phyloP scores from a whole-genome alignment of 2,329 filamentous ascomycete genomes.

The Botrytis sinoallii region DNA sequence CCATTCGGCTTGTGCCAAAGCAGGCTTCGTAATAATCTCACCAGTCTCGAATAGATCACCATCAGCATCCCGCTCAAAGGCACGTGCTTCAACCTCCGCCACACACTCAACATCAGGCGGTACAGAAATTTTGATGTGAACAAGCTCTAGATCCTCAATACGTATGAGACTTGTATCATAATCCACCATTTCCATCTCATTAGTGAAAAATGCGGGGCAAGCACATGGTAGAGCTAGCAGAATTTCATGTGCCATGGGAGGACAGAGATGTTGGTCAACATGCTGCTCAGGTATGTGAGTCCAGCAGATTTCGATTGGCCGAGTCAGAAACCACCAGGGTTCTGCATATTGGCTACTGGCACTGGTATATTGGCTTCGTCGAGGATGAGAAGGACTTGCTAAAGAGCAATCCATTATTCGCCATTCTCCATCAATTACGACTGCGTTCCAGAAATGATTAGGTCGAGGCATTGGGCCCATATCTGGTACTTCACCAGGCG shows the following conservation, averaged over 20 bases:
- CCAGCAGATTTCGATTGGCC: constrained; percentile 88
- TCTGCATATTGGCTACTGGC: constrained; percentile 70
- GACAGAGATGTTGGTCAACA: constrained; percentile 88
- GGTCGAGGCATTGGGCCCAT: constrained; percentile 77
- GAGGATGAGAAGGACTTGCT: constrained; percentile 86
- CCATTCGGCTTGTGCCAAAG: constrained; percentile 91
- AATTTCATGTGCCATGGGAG: constrained; percentile 79
- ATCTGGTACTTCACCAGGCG: constrained; percentile 79
- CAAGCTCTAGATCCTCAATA: constrained; percentile 89
- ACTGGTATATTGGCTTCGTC: constrained; percentile 72
- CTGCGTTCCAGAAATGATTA: constrained; percentile 98
- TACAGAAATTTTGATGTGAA: constrained; percentile 83
- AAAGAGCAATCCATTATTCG: constrained; percentile 93
- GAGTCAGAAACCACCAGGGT: constrained; percentile 87
- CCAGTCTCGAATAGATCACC: constrained; percentile 93
- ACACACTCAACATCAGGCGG: constrained; percentile 87
- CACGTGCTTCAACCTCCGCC: constrained; percentile 85
- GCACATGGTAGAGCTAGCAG: constrained; percentile 82
- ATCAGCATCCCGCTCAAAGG: constrained; percentile 76
- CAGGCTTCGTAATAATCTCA: constrained; percentile 79
- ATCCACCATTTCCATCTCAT: constrained; percentile 74
- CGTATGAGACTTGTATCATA: constrained; percentile 86
- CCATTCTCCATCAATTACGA: constrained; percentile 92
- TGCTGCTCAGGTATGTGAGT: constrained; percentile 89
- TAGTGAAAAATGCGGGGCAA: constrained; percentile 84